These are phyloP conservation scores for Rhododendron griersonianum DNA, from an alignment of 148 eudicot genomes.

Conservation along the genomic window DNA sequence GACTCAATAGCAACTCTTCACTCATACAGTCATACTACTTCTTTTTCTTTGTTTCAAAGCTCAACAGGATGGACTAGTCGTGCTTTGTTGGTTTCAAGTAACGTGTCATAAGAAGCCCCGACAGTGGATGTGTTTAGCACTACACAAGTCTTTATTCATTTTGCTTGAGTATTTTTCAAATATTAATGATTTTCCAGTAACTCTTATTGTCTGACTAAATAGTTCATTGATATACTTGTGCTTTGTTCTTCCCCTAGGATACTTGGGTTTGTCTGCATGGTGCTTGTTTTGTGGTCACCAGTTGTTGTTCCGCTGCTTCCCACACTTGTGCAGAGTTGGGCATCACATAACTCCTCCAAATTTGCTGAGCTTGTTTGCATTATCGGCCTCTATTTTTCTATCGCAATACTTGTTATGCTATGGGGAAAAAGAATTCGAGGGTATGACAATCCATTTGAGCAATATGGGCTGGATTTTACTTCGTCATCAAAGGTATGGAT, in stretches of 20 bases:
- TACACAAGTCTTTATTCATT: neutral
- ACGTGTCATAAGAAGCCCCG: neutral
- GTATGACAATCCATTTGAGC: slow-evolving; percentile 70
- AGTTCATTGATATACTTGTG: slow-evolving; percentile 2
- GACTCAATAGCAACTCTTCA: neutral
- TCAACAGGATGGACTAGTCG: neutral
- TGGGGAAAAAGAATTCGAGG: slow-evolving; percentile 95
- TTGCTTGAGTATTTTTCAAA: neutral
- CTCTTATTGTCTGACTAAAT: neutral
- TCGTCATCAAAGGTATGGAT: slow-evolving; percentile 57
- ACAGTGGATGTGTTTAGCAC: neutral
- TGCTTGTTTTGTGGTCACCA: slow-evolving; percentile 89
- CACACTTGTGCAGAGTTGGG: slow-evolving; percentile 66
- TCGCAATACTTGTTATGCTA: slow-evolving; percentile 52
- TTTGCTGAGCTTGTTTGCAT: slow-evolving; percentile 68
- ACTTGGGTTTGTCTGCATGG: slow-evolving; percentile 78
- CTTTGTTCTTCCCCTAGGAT: slow-evolving; percentile 40
- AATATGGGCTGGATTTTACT: slow-evolving; percentile 76
- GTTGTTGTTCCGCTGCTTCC: slow-evolving; percentile 80
- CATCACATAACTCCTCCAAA: slow-evolving; percentile 48
- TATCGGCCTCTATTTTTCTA: slow-evolving; percentile 72
- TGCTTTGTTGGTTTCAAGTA: neutral
- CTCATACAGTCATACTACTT: neutral
- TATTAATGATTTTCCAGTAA: neutral
- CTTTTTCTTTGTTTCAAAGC: neutral